Base-by-base conservation (phyloP, 257 asterid species). In the Knoxia roxburghii region DNA sequence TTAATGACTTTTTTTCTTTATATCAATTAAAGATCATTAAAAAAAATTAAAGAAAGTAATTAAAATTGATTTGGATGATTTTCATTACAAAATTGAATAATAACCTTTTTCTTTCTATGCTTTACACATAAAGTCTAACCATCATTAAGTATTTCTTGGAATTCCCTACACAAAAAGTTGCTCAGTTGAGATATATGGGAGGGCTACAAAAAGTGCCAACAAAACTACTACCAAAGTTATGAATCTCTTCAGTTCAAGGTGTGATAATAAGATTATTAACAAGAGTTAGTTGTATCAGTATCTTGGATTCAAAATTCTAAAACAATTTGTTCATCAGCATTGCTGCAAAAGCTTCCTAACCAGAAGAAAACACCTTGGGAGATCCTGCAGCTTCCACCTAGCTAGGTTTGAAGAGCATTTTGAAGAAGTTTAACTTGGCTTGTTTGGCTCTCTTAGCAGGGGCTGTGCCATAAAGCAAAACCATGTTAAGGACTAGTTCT, bases 381-480 rank as follows among this genome's bases (percentile, higher is more conserved):
- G 15, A 39, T 76, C 78, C 79, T 32, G 77, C 73, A 32, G 87
- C 89, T 56, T 84, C 76, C 20, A 81, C 79, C 29, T 88, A n/a
- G n/a, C n/a, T n/a, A 54, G 39, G 86, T 65, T 80, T 78, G 77
- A 70, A 88, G 83, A 63, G 78, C 55, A 78, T 82, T 83, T 77
- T 88, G 58, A 72, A 70, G 65, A 93, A 86, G 81, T 76, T 83
- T 53, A 90, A 87, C 45, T 82, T 79, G 24, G 81, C 83, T 74
- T 93, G 97, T 80, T 81, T 90, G 77, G 84, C 70, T 67, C 78
- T 61, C 77, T 81, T 87, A 1, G 73, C 74, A 50, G 86, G 87
- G 78, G 66, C 98, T 92, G 30, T 65, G 72, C 35, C 24, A 68
- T 72, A 24, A 67, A 29, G 18, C 49, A 62, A 51, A 17, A 41